Evolutionary conservation across 306 rosid species (phyloP).

Genomic region (Citrullus colocynthis): DNA sequence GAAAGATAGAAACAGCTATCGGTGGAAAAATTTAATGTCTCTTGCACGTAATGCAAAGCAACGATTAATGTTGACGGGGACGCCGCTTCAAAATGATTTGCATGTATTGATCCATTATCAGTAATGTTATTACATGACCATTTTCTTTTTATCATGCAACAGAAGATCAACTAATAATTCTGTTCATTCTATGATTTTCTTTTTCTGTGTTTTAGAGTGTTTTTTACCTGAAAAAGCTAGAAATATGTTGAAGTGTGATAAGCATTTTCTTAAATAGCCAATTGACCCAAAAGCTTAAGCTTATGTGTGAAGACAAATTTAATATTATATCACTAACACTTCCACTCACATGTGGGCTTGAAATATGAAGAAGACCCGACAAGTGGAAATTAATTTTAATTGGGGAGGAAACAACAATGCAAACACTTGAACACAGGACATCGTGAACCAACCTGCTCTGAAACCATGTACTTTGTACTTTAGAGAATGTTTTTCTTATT

Average conservation of each 20-base stretch:
- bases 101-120: constrained; percentile 32
- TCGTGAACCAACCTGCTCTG: no score
- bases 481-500: no score
- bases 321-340: no score
- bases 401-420: no score
- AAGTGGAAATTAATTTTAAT: no score
- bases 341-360: no score
- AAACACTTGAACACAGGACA: no score
- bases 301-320: no score
- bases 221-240: neutral
- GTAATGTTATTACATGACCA: constrained; percentile 9
- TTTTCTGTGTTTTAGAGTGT: neutral
- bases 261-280: no score
- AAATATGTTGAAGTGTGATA: neutral
- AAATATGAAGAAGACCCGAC: no score
- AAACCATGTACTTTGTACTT: no score
- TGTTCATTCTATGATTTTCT: neutral
- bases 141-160: constrained; percentile 3
- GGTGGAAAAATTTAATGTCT: constrained; percentile 95
- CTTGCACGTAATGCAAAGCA: constrained; percentile 87
- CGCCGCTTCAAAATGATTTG: constrained; percentile 92
- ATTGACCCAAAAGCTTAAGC: no score
- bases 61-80: constrained; percentile 96
- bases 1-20: constrained; percentile 82
- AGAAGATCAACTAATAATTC: neutral